These are phyloP conservation scores for Arabis hirsuta DNA, from an alignment of 345 rosid genomes.

Conservation along the genomic window DNA sequence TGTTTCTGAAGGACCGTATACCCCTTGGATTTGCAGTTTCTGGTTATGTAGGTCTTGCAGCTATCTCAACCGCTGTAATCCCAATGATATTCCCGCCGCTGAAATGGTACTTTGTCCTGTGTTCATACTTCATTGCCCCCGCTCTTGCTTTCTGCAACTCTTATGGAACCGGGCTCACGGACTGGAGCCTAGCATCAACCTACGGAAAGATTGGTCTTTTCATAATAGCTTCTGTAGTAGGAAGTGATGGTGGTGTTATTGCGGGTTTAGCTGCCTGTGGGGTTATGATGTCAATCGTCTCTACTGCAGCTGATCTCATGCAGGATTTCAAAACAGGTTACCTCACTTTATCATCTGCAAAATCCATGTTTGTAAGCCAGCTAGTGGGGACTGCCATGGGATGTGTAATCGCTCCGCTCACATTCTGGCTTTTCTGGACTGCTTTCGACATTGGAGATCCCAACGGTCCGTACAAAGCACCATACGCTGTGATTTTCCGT, in stretches of 20 bases:
- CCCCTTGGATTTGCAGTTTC: constrained; percentile 79
- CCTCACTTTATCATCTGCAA: constrained; percentile 87
- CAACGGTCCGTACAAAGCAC: constrained; percentile 86
- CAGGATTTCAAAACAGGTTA: constrained; percentile 95
- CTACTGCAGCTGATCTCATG: constrained; percentile 97
- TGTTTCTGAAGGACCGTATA: constrained; percentile 79
- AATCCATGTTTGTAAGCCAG: constrained; percentile 92
- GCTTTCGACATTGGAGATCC: constrained; percentile 89
- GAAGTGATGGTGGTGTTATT: constrained; percentile 78
- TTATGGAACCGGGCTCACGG: constrained; percentile 86
- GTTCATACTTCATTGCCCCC: constrained; percentile 84
- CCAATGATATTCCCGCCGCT: constrained; percentile 81
- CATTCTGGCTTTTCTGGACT: constrained; percentile 88
- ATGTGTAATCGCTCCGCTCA: constrained; percentile 85
- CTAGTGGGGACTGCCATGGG: constrained; percentile 87
- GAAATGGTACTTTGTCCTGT: constrained; percentile 83
- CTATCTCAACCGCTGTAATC: constrained; percentile 75
- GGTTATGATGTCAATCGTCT: constrained; percentile 90
- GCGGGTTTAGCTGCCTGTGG: constrained; percentile 92
- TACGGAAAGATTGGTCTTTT: constrained; percentile 95
- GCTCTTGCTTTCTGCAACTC: constrained; percentile 95
- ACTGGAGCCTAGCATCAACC: constrained; percentile 79
- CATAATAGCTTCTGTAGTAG: constrained; percentile 81
- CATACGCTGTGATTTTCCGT: constrained; percentile 82
- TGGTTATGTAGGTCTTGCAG: constrained; percentile 89